Evolutionary conservation across 1,284 basidiomycete species (phyloP).

Genomic region (Rhodotorula sp.): DNA sequence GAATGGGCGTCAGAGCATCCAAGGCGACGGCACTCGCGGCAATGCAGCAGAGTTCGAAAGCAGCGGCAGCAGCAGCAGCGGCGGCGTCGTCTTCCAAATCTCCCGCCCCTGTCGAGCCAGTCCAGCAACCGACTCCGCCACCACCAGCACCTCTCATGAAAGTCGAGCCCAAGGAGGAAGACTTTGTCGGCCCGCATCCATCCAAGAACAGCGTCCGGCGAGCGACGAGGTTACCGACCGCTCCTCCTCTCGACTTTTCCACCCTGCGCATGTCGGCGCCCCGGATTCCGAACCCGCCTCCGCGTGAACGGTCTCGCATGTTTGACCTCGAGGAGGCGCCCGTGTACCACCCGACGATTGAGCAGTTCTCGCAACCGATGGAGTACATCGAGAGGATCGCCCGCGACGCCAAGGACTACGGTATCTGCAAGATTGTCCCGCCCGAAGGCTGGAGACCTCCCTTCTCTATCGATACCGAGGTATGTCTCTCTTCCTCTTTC

Average conservation of each 20-base stretch:
- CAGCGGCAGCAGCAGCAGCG: not conserved
- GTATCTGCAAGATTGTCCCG: conserved; percentile 95
- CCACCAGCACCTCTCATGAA: not conserved
- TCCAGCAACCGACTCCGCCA: not conserved
- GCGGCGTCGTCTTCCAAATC: not conserved
- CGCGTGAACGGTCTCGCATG: conserved; percentile 45
- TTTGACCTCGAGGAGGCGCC: conserved; percentile 91
- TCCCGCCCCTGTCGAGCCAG: not conserved
- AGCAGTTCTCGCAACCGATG: conserved; percentile 96
- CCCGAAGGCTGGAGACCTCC: conserved; percentile 93
- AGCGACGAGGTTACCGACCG: conserved; percentile 18
- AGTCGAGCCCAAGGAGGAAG: not conserved
- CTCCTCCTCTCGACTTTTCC: conserved; percentile 41
- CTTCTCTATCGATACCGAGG: conserved; percentile 92
- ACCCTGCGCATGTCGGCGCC: conserved; percentile 42
- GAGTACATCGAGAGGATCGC: conserved; percentile 85
- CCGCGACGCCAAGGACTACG: conserved; percentile 65
- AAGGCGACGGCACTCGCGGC: conserved; percentile 23
- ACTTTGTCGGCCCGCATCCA: conserved; percentile 17
- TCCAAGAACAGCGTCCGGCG: conserved; percentile 32
- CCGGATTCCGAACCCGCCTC: conserved; percentile 23
- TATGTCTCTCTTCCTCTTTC: conserved; percentile 48
- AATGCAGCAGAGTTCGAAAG: not conserved
- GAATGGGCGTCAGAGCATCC: conserved; percentile 22
- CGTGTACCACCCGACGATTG: conserved; percentile 77